Conservation (phyloP, 768 basidiomycete genomes). For the Psilocybe cubensis region DNA sequence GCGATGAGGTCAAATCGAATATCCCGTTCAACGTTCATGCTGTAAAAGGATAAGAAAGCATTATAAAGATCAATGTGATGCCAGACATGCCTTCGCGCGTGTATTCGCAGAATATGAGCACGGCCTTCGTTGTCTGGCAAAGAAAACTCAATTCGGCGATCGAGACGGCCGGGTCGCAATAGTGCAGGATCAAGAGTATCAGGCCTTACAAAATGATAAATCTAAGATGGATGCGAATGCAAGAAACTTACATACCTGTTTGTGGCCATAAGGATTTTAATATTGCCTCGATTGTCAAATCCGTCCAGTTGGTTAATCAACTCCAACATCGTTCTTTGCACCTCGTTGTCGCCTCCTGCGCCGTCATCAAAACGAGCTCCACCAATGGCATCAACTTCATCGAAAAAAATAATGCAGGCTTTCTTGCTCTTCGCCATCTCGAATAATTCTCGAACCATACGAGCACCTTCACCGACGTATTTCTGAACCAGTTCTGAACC, state of each 20-base stretch:
- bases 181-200: conserved; percentile 98
- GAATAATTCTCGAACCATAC: conserved; percentile 98
- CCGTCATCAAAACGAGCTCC: conserved; percentile 98
- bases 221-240: not conserved
- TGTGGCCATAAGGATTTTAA: conserved; percentile 99
- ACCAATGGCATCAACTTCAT: conserved; percentile 98
- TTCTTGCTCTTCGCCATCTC: conserved; percentile 99
- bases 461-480: conserved; percentile 98
- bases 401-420: conserved; percentile 99
- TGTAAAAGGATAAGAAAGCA: conserved; percentile 8
- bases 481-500: conserved; percentile 99
- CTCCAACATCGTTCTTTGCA: conserved; percentile 99
- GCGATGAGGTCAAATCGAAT: conserved; percentile 98
- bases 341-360: conserved; percentile 98
- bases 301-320: conserved; percentile 98
- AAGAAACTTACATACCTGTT: conserved; percentile 73
- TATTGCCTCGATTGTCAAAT: conserved; percentile 98
- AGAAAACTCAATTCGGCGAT: conserved; percentile 96
- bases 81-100: conserved; percentile 79
- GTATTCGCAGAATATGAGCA: conserved; percentile 95
- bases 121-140: conserved; percentile 95
- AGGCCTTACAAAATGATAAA: conserved; percentile 55
- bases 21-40: conserved; percentile 94
- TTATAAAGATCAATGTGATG: not conserved
- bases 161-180: conserved; percentile 92